phyloP scores from a whole-genome alignment of 768 basidiomycete genomes.

The Phylloporus arenicola region DNA sequence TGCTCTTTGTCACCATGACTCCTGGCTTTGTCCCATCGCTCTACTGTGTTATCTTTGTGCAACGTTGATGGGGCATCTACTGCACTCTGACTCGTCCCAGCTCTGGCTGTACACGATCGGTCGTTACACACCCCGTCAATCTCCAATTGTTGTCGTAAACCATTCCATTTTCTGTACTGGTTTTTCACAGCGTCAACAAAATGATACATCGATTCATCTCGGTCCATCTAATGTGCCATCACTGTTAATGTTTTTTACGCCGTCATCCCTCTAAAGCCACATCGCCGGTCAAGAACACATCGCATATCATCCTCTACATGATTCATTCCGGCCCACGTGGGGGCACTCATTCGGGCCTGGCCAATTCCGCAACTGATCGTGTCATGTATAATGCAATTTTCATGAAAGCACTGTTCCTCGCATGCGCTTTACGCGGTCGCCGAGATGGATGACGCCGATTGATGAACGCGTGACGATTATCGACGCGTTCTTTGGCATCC shows the following conservation, averaged over 20 bases:
- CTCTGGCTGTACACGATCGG: slow-evolving; percentile 1
- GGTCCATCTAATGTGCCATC: background rate
- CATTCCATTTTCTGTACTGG: slow-evolving; percentile 2
- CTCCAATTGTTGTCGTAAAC: slow-evolving; percentile 20
- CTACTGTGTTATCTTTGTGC: slow-evolving; percentile 1
- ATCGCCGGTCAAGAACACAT: slow-evolving; percentile 6
- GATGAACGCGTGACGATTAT: slow-evolving; percentile 3
- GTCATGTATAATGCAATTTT: background rate
- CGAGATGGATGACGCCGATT: slow-evolving; percentile 13
- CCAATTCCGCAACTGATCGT: slow-evolving; percentile 1
- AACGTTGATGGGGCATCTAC: background rate
- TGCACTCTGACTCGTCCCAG: background rate
- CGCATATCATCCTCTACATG: background rate
- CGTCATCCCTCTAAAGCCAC: slow-evolving; percentile 10
- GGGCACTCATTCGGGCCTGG: background rate
- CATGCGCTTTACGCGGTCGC: slow-evolving; percentile 5
- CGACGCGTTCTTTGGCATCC: background rate
- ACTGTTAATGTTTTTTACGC: background rate
- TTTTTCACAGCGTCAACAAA: slow-evolving; percentile 11
- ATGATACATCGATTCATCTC: slow-evolving; percentile 8
- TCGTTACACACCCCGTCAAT: slow-evolving; percentile 8
- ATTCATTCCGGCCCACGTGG: slow-evolving; percentile 9
- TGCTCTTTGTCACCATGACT: background rate
- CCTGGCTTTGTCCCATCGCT: slow-evolving; percentile 1
- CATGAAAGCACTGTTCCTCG: background rate